phyloP scores from a whole-genome alignment of 2,329 filamentous ascomycete genomes.

The Gnomoniopsis smithogilvyi region DNA sequence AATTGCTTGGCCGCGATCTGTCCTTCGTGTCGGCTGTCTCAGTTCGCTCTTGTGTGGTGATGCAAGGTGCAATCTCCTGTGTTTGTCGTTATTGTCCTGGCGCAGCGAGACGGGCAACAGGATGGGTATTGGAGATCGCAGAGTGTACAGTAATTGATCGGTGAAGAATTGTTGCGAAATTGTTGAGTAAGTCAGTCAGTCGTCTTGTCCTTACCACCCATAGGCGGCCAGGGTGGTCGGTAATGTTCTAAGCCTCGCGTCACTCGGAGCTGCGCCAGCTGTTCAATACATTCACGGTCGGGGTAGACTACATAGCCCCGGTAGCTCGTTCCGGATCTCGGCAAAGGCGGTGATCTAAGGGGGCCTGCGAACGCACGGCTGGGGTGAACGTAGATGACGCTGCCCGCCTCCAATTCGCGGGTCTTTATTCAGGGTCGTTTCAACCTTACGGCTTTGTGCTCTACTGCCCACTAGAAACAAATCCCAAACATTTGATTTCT shows the following conservation, averaged over 20 bases:
- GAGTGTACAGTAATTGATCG: neutral
- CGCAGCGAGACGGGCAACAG: neutral
- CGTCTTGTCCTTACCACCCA: neutral
- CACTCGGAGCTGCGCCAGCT: slow-evolving; percentile 10
- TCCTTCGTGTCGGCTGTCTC: slow-evolving; percentile 1
- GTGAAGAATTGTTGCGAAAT: neutral
- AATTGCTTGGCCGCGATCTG: neutral
- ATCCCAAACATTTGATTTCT: slow-evolving; percentile 4
- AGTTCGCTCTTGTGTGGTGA: neutral
- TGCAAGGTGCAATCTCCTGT: neutral
- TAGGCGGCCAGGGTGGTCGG: slow-evolving; percentile 8
- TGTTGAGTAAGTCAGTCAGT: neutral
- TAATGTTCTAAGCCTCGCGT: slow-evolving; percentile 18
- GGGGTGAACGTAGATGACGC: neutral
- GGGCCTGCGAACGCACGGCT: slow-evolving; percentile 1
- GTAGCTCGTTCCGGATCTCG: too few species aligned
- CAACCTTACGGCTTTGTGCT: slow-evolving; percentile 5
- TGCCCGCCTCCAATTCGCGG: neutral
- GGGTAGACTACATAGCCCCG: neutral
- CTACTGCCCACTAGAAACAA: slow-evolving; percentile 13
- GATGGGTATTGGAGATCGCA: neutral
- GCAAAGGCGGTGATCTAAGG: neutral
- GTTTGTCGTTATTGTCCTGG: neutral
- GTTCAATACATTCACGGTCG: slow-evolving; percentile 7
- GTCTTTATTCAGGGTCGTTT: slow-evolving; percentile 11